Evolutionary conservation across 2,329 filamentous ascomycete genomes (phyloP).

Genomic region (Aspergillus glaucus): DNA sequence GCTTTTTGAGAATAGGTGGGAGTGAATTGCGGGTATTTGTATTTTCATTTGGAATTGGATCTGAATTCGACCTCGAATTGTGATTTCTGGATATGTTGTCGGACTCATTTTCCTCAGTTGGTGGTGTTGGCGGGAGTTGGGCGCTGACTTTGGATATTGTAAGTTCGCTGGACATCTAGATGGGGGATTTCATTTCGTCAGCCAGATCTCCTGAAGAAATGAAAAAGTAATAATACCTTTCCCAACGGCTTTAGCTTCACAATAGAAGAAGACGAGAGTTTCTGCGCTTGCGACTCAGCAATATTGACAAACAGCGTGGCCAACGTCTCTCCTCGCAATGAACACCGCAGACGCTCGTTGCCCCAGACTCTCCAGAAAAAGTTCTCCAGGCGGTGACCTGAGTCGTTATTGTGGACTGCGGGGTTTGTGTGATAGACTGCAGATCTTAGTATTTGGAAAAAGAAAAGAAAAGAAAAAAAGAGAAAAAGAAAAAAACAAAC

Average conservation of each 20-base stretch:
- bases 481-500: slow-evolving; percentile 8
- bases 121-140: neutral
- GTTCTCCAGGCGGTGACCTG: slow-evolving; percentile 43
- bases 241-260: neutral
- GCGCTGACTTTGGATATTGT: too few relatives aligned
- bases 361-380: slow-evolving; percentile 50
- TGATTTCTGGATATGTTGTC: neutral
- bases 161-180: too few relatives aligned
- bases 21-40: slow-evolving; percentile 15
- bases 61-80: neutral
- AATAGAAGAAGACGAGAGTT: neutral
- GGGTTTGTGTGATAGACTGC: slow-evolving; percentile 44
- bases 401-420: slow-evolving; percentile 34
- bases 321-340: slow-evolving; percentile 35
- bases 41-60: neutral
- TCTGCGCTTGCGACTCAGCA: slow-evolving; percentile 25
- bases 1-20: slow-evolving; percentile 35
- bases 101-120: neutral
- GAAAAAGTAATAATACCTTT: neutral
- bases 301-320: slow-evolving; percentile 41
- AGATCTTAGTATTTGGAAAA: slow-evolving; percentile 1
- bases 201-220: neutral
- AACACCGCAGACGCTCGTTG: slow-evolving; percentile 29
- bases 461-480: slow-evolving; percentile 8
- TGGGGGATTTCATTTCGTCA: too few relatives aligned